Conservation (phyloP, 2,329 filamentous ascomycete species). For the Paradendryphiella salina region DNA sequence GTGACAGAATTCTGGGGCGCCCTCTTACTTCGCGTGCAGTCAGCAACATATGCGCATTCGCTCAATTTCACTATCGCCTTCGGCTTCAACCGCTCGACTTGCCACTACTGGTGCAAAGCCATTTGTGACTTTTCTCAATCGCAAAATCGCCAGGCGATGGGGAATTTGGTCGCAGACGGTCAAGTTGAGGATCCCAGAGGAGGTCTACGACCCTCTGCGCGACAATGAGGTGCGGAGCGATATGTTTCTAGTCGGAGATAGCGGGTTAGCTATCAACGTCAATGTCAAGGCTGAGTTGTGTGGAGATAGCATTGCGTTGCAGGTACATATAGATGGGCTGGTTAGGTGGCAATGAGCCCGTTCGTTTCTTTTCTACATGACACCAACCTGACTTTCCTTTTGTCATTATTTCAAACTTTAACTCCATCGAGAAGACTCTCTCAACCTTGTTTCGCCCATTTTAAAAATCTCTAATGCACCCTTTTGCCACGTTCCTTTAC, state of each 20-base stretch:
- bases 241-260: constrained; percentile 24
- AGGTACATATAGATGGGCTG: constrained; percentile 30
- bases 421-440: too few relatives aligned
- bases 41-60: constrained; percentile 20
- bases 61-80: constrained; percentile 26
- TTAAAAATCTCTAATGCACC: too few relatives aligned
- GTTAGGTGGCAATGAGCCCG: constrained; percentile 17
- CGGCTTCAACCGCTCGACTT: constrained; percentile 24
- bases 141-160: constrained; percentile 4
- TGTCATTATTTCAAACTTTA: too few relatives aligned
- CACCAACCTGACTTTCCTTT: too few relatives aligned
- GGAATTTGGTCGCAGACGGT: constrained; percentile 22
- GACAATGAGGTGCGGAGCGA: constrained; percentile 25
- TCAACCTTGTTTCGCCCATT: too few relatives aligned
- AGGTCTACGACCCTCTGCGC: constrained; percentile 18
- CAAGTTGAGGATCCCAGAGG: constrained; percentile 17
- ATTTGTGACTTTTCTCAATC: constrained; percentile 17
- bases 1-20: constrained; percentile 19
- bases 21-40: constrained; percentile 23
- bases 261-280: constrained; percentile 23
- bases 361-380: too few relatives aligned
- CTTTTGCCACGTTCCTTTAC: too few relatives aligned
- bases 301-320: constrained; percentile 25
- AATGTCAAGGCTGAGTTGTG: constrained; percentile 25
- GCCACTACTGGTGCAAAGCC: constrained; percentile 32